Conservation (phyloP, 768 basidiomycete genomes). For the Boletus rufocinnamomeus region DNA sequence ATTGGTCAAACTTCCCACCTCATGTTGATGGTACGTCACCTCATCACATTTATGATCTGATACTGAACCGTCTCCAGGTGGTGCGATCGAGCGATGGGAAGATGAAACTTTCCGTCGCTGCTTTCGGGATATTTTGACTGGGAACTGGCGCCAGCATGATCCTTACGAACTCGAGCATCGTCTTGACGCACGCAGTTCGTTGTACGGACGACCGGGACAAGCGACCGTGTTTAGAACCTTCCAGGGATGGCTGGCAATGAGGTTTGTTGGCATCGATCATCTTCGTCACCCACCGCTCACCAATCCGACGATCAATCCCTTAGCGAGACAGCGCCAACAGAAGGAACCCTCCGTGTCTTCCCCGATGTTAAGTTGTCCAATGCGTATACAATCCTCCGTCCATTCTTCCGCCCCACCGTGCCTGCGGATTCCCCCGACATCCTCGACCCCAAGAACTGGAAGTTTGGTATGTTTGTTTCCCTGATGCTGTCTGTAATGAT, state of each 20-base stretch:
- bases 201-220: conserved; percentile 61
- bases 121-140: conserved; percentile 60
- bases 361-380: conserved; percentile 67
- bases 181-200: conserved; percentile 58
- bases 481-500: conserved; percentile 24
- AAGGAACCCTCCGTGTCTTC: conserved; percentile 71
- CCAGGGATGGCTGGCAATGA: conserved; percentile 79
- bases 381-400: conserved; percentile 71
- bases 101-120: conserved; percentile 58
- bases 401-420: conserved; percentile 66
- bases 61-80: conserved; percentile 44
- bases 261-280: conserved; percentile 38
- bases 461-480: conserved; percentile 39
- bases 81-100: conserved; percentile 76
- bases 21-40: conserved; percentile 53
- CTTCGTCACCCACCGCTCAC: not conserved
- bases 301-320: not conserved
- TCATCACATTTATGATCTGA: not conserved
- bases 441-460: conserved; percentile 55
- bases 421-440: conserved; percentile 42
- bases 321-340: conserved; percentile 64
- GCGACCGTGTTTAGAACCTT: conserved; percentile 61
- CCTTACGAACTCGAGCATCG: conserved; percentile 64
- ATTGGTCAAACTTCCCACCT: conserved; percentile 56
- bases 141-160: conserved; percentile 66